Base-by-base conservation (phyloP, 1,139 yeast species). In the Blastobotrys capitulatus region DNA sequence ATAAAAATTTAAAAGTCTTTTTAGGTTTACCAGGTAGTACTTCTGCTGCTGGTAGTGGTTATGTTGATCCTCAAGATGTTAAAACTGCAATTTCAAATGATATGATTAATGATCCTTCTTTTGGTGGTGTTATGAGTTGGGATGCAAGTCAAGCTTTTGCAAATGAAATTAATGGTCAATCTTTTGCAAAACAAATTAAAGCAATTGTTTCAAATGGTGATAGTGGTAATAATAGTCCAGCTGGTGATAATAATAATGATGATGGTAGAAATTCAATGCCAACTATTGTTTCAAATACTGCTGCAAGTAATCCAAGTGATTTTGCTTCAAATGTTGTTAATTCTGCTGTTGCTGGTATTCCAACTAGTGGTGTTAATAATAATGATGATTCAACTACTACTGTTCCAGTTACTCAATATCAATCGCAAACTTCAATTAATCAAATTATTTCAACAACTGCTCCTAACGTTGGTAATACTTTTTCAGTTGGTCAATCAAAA, bases 51-150 rank as follows among this genome's bases (percentile, higher is more conserved):
- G 80, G 86, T 25, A 66, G 77, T 10, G 92, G 92, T 44, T 85
- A 84, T 59, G 77, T 79, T 31, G 51, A 44, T 16, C 58, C 59
- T 20, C 45, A 51, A 13, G 54, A 55, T n/a, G 57, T 65, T 35
- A 45, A 57, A 41, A 34, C 52, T 12, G 57, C 64, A 43, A 53
- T 62, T 38, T 27, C 56, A 19, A 9, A 26, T 12, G 55, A 66
- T 6, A 29, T 29, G 32, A 73, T 81, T 50, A 68, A 74, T 43
- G 59, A 69, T 41, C 59, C 74, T 8, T 66, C 76, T 48, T 86
- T 89, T 61, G 96, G 95, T 55, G 97, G 97, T 64, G 77, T 89
- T 59, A 81, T 86, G 71, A 69, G 88, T 54, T 89, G 97, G 97
- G 96, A 89, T 68, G 96, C 95, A 48, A 83, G 94, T 48, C 88